These are phyloP conservation scores for Hirsutella rhossiliensis DNA, from an alignment of 2,329 filamentous ascomycete genomes.

Conservation along the genomic window DNA sequence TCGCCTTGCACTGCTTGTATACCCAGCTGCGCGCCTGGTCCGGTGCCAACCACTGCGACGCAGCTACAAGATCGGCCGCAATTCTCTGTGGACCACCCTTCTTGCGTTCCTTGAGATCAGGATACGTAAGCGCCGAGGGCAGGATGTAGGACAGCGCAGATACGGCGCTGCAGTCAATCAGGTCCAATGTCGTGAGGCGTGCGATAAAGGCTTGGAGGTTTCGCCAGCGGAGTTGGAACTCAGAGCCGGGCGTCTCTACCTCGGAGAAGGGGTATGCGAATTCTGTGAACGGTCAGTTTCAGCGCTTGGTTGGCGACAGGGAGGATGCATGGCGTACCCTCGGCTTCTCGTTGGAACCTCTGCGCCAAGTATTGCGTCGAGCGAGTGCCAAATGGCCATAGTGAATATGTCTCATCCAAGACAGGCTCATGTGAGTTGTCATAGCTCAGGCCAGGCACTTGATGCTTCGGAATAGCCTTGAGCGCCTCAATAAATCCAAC, in stretches of 20 bases:
- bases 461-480: constrained; percentile 1
- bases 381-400: constrained; percentile 4
- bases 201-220: constrained; percentile 5
- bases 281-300: neutral
- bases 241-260: constrained; percentile 3
- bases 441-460: constrained; percentile 2
- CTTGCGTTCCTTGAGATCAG: constrained; percentile 3
- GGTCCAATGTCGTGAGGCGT: constrained; percentile 2
- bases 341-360: constrained; percentile 2
- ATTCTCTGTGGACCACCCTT: constrained; percentile 3
- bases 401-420: neutral
- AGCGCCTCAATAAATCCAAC: constrained; percentile 2
- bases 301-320: neutral
- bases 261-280: constrained; percentile 6
- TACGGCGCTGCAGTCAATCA: constrained; percentile 5
- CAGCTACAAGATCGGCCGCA: constrained; percentile 4
- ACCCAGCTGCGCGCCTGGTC: constrained; percentile 2
- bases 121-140: constrained; percentile 2
- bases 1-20: constrained; percentile 1
- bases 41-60: constrained; percentile 4
- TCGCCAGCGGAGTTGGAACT: constrained; percentile 5
- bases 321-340: neutral
- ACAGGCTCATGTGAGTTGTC: neutral
- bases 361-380: neutral
- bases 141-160: constrained; percentile 4